Conservation (phyloP, 1,139 yeast genomes). For the Lodderomyces parapsilosis region DNA sequence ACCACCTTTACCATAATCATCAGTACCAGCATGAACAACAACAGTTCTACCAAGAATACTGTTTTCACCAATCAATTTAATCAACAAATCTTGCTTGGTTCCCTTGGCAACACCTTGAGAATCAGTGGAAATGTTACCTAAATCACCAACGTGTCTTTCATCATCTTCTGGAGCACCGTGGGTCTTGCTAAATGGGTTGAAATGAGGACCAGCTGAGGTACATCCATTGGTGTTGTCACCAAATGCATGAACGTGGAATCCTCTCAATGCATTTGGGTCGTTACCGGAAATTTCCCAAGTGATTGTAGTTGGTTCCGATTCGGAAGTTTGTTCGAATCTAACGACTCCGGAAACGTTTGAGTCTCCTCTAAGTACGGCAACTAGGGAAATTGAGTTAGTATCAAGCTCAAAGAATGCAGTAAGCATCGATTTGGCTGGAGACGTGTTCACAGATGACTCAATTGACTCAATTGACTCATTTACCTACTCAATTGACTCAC, state of each 20-base stretch:
- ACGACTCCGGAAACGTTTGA: constrained; percentile 85
- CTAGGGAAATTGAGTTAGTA: constrained; percentile 31
- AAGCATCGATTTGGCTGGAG: not conserved
- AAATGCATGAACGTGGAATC: constrained; percentile 96
- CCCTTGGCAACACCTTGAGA: constrained; percentile 89
- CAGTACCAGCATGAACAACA: constrained; percentile 92
- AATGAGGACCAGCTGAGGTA: constrained; percentile 98
- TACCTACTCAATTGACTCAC: not conserved
- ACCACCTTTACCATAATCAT: constrained; percentile 96
- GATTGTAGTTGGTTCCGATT: constrained; percentile 78
- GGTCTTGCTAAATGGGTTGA: constrained; percentile 86
- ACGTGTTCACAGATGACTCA: too few species aligned
- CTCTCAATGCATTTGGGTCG: constrained; percentile 83
- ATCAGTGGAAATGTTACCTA: constrained; percentile 92
- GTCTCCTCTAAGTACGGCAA: constrained; percentile 96
- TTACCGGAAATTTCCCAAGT: constrained; percentile 88
- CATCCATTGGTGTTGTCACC: constrained; percentile 99
- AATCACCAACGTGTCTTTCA: constrained; percentile 93
- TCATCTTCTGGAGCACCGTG: constrained; percentile 96
- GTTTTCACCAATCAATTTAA: constrained; percentile 81
- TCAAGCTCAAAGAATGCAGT: not conserved
- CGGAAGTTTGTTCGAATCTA: constrained; percentile 77
- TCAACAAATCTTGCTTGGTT: constrained; percentile 67
- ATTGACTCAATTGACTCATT: constrained; percentile 2
- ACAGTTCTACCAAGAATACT: constrained; percentile 94